Percentiles rank a stretch among this genome's conserved stretches.
These are phyloP conservation scores for Macrolepiota dolichaula DNA, from an alignment of 768 basidiomycete species.

Conservation along the genomic window DNA sequence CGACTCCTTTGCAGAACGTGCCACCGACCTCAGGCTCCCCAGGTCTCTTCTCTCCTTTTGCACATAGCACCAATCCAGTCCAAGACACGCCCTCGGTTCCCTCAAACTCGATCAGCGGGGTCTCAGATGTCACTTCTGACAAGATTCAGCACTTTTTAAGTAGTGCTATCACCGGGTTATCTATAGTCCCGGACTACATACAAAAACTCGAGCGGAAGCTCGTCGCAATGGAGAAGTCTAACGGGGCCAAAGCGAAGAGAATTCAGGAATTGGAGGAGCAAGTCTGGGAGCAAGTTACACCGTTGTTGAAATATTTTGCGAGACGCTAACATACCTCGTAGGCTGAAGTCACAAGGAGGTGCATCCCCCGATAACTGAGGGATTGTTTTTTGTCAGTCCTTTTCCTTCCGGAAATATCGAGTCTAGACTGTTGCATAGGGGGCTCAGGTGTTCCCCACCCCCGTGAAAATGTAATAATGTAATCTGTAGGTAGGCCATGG, in stretches of 20 bases:
- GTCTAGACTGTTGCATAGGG: too few relatives aligned
- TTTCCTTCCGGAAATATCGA: too few relatives aligned
- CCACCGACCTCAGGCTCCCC: neutral
- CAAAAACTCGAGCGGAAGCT: conserved; percentile 35
- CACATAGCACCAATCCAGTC: too few relatives aligned
- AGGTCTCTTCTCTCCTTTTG: neutral
- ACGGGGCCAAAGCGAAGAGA: conserved; percentile 27
- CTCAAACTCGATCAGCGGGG: too few relatives aligned
- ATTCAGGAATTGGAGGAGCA: conserved; percentile 27
- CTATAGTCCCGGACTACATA: conserved; percentile 23
- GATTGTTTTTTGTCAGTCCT: too few relatives aligned
- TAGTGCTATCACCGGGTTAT: neutral
- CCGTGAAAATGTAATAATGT: too few relatives aligned
- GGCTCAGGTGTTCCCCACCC: too few relatives aligned
- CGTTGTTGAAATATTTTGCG: neutral
- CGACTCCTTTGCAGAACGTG: neutral
- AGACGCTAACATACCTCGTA: neutral
- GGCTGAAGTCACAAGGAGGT: neutral
- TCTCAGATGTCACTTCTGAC: neutral
- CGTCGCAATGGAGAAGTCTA: conserved; percentile 31
- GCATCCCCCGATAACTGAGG: too few relatives aligned
- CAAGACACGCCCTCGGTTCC: too few relatives aligned
- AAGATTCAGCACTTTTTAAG: neutral
- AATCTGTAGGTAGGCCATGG: too few relatives aligned
- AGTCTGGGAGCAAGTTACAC: conserved; percentile 20